These are phyloP conservation scores for Hyphopichia khmerensis DNA, from an alignment of 1,139 yeast genomes.

Conservation along the genomic window DNA sequence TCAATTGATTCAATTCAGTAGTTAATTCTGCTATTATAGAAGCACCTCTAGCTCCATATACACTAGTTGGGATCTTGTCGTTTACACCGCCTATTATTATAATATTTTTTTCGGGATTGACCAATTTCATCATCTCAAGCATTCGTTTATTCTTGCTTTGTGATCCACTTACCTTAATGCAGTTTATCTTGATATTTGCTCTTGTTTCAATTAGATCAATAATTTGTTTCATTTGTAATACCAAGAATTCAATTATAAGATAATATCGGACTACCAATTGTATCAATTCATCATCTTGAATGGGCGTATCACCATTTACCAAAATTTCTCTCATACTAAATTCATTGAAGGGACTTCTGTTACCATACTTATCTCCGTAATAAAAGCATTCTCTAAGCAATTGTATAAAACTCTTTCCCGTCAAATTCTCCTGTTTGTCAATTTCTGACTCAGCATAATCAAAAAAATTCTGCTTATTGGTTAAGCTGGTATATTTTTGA, in stretches of 20 bases:
- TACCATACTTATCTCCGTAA: constrained; percentile 58
- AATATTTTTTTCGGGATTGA: not conserved
- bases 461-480: constrained; percentile 16
- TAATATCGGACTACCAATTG: constrained; percentile 41
- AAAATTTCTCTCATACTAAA: constrained; percentile 47
- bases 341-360: constrained; percentile 54
- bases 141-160: constrained; percentile 49
- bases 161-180: constrained; percentile 48
- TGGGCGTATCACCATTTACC: constrained; percentile 37
- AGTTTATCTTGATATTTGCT: constrained; percentile 15
- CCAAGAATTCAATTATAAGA: constrained; percentile 47
- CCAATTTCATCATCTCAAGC: constrained; percentile 12
- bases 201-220: constrained; percentile 21
- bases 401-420: constrained; percentile 24
- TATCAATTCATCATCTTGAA: not conserved
- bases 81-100: not conserved
- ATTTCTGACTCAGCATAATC: constrained; percentile 32
- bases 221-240: constrained; percentile 47
- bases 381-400: constrained; percentile 37
- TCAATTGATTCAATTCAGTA: not conserved
- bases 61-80: not conserved
- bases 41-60: constrained; percentile 38
- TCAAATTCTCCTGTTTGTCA: constrained; percentile 12
- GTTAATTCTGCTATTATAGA: constrained; percentile 19
- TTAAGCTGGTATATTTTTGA: constrained; percentile 21